Evolutionary conservation across 768 basidiomycete species (phyloP), one percentile per base, ranked within the genome.

Genomic region (Coprinellus aureogranulatus): DNA sequence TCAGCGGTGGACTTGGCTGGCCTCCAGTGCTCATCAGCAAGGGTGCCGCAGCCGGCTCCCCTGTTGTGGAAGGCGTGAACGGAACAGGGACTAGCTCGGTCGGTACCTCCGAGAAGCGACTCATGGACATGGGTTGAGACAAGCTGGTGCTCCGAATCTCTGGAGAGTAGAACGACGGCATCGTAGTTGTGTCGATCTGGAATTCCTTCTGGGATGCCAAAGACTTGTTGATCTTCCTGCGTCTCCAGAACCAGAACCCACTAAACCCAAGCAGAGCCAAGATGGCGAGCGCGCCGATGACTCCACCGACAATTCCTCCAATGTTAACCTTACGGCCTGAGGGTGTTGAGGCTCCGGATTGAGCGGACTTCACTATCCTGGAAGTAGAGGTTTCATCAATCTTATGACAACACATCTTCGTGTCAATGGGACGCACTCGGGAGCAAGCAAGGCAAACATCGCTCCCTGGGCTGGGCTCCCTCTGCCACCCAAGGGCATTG

Each of bases 381-480:
- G n/a, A n/a, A n/a, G n/a, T n/a, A n/a, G n/a, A n/a, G n/a, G n/a
- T n/a, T n/a, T n/a, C n/a, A n/a, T n/a, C n/a, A n/a, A n/a, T n/a
- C n/a, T n/a, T n/a, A n/a, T n/a, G n/a, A n/a, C n/a, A n/a, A n/a
- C n/a, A n/a, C 34, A 34, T 6, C 34, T 23, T 11, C 9, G 53
- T 30, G 18, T 27, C 20, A 34, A 45, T 4, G n/a, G 12, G 14
- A 57, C 68, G 45, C 49, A 70, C 70, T 59, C 63, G 12, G 70
- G 58, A 0, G 69, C 64, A 3, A 73, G 61, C 1, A 70, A n/a
- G 1, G 70, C 61, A 46, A 71, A 71, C 61, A 71, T 66, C 0
- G 72, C 71, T 2, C 73, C 73, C 60, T 71, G 70, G 3, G 68
- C 72, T 44, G 72, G 68, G 52, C 69, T 72, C 41, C 9, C 48